Base-by-base conservation (phyloP, 2,329 filamentous ascomycete species). In the Bipolaris bicolor region DNA sequence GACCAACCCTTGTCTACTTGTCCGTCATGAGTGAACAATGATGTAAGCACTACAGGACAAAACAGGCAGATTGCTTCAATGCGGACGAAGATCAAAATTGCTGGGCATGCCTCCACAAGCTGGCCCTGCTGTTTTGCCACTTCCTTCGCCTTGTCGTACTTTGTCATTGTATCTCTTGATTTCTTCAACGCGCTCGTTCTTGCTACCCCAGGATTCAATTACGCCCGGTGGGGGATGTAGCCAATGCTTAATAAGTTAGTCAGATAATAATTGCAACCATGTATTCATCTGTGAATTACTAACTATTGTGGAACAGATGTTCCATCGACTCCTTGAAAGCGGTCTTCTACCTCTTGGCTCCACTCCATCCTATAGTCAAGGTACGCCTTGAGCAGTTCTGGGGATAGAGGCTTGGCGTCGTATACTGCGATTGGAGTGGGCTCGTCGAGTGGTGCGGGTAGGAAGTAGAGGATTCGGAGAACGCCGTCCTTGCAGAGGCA, bases 321-420 rank as follows among this genome's bases (percentile, higher is more conserved):
- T 10, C 54, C 54, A 49, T 57, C 54, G 15, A 48, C 29, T 44
- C 49, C 49, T 6, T 43, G 54, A 10, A 52, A 57, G 6, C 33
- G 41, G 22, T 44, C 15, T 44, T 44, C 41, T 24, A 24, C 29
- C 24, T 7, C 44, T n/a, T 53, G 55, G 18, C 45, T 53, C 45
- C 44, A 57, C 22, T 37, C 31, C 22, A 24, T 24, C 26, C 26
- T 20, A 40, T 41, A 37, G 45, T 49, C 44, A 22, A 57, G 44
- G 44, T 31, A 57, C 5, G 39, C 29, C 39, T 53, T 57, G 37
- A 53, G 44, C 9, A 57, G 9, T 18, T 44, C 55, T 29, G 39
- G 49, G 2, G 49, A 53, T 45, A 53, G 39, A 3, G 55, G 55
- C 18, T 49, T 53, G n/a, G 36, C 49, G 7, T 57, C 45, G 18